Conservation (phyloP, 2,329 filamentous ascomycete genomes). For the Clarireedia paspali region DNA sequence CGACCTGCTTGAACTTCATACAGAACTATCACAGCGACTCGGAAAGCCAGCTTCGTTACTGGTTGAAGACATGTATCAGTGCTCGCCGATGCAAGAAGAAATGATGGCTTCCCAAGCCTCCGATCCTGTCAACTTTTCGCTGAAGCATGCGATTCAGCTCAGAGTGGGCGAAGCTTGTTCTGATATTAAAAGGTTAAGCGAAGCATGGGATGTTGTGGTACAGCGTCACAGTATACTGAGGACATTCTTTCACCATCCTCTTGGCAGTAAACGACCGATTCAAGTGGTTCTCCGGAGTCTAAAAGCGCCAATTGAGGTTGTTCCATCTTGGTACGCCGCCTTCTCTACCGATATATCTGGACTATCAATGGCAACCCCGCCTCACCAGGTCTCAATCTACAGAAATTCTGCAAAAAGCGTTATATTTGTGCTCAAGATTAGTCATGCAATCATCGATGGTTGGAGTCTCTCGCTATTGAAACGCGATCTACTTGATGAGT, state of each 20-base stretch:
- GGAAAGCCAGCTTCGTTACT: not conserved
- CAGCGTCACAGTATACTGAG: not conserved
- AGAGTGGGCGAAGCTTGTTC: not conserved
- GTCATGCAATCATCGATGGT: slow-evolving; percentile 13
- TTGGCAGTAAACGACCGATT: not conserved
- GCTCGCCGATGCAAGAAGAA: slow-evolving; percentile 12
- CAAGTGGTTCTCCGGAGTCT: not conserved
- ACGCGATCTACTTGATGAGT: slow-evolving; percentile 31
- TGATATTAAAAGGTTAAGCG: not conserved
- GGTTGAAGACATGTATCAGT: slow-evolving; percentile 12
- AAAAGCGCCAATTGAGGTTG: not conserved
- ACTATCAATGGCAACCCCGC: not conserved
- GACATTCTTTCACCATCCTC: not conserved
- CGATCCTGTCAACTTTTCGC: not conserved
- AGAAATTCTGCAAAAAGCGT: not conserved
- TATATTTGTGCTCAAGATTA: slow-evolving; percentile 6
- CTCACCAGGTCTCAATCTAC: not conserved
- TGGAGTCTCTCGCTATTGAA: slow-evolving; percentile 38
- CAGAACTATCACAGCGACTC: not conserved
- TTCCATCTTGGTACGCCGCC: not conserved
- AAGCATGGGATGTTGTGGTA: not conserved
- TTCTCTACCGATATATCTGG: not conserved
- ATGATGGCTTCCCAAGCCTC: slow-evolving; percentile 6
- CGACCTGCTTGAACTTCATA: not conserved
- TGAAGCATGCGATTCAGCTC: not conserved